Conservation (phyloP, 2,329 filamentous ascomycete genomes). For the Microdochium nivale region DNA sequence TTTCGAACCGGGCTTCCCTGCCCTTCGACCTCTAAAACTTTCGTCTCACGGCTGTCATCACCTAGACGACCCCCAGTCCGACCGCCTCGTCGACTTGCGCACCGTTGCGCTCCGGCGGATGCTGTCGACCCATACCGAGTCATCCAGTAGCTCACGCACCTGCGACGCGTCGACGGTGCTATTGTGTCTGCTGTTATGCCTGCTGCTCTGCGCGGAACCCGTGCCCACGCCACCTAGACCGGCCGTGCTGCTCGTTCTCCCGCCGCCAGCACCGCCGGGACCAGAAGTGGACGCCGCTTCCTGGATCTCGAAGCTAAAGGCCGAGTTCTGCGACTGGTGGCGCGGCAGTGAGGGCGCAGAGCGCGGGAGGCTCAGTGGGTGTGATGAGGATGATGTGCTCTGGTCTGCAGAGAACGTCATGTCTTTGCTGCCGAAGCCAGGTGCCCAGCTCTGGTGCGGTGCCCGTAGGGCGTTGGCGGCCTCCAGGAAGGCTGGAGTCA, state of each 20-base stretch:
- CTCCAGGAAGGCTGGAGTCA: constrained; percentile 23
- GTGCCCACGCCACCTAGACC: neutral
- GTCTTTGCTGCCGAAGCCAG: constrained; percentile 23
- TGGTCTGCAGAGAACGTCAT: constrained; percentile 24
- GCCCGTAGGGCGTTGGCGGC: constrained; percentile 24
- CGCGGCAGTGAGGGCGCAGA: constrained; percentile 29
- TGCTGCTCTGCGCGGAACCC: constrained; percentile 8
- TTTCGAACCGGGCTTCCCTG: neutral
- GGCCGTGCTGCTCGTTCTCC: neutral
- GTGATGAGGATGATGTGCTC: constrained; percentile 29
- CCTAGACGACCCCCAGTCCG: constrained; percentile 8
- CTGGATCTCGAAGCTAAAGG: constrained; percentile 51
- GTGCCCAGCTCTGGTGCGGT: constrained; percentile 33
- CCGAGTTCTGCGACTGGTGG: constrained; percentile 37
- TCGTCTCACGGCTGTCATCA: neutral
- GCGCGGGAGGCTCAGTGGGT: constrained; percentile 47
- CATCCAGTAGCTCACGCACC: constrained; percentile 77
- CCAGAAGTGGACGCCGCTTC: constrained; percentile 16
- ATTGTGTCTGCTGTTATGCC: constrained; percentile 47
- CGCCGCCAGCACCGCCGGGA: too few relatives aligned
- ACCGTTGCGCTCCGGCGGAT: constrained; percentile 80
- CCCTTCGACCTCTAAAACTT: neutral
- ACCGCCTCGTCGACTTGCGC: constrained; percentile 30
- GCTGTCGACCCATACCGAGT: constrained; percentile 89
- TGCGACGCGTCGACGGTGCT: constrained; percentile 67